Evolutionary conservation across 306 rosid species (phyloP).

Genomic region (Cicer bijugum): DNA sequence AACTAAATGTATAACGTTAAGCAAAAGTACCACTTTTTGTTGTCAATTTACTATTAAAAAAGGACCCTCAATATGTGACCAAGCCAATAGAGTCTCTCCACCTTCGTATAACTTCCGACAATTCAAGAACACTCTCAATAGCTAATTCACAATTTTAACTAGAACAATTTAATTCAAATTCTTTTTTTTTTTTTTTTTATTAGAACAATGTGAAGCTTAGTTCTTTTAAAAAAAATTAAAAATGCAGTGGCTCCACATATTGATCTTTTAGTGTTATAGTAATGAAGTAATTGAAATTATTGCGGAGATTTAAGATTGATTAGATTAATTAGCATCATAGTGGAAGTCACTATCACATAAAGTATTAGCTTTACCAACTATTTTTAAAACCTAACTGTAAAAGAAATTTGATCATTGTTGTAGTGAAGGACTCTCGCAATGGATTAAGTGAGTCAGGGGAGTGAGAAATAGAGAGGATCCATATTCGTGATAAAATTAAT

Average conservation of each 20-base stretch:
- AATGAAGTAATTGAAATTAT: conserved; percentile 35
- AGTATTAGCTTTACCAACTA: neutral
- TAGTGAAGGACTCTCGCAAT: too few relatives aligned
- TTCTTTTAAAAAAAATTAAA: too few relatives aligned
- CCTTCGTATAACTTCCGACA: conserved; percentile 22
- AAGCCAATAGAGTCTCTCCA: conserved; percentile 40
- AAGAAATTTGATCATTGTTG: too few relatives aligned
- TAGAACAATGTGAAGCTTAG: too few relatives aligned
- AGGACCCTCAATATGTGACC: conserved; percentile 28
- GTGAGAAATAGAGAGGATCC: too few relatives aligned
- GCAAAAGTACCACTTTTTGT: conserved; percentile 32
- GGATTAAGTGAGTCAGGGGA: too few relatives aligned
- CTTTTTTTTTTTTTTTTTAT: too few relatives aligned
- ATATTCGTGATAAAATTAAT: too few relatives aligned
- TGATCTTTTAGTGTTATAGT: neutral
- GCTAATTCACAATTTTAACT: conserved; percentile 28
- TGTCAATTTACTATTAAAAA: neutral
- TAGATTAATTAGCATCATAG: conserved; percentile 31
- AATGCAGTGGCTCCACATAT: neutral
- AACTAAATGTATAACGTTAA: conserved; percentile 14
- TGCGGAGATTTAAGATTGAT: neutral
- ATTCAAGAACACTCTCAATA: conserved; percentile 37
- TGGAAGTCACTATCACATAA: conserved; percentile 46
- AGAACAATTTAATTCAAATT: too few relatives aligned
- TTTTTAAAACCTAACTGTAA: too few relatives aligned